A percentile compares a stretch with the other conserved stretches of the same genome.
phyloP scores from a whole-genome alignment of 2,329 filamentous ascomycete genomes.

The Fusarium brevicatenulatum region DNA sequence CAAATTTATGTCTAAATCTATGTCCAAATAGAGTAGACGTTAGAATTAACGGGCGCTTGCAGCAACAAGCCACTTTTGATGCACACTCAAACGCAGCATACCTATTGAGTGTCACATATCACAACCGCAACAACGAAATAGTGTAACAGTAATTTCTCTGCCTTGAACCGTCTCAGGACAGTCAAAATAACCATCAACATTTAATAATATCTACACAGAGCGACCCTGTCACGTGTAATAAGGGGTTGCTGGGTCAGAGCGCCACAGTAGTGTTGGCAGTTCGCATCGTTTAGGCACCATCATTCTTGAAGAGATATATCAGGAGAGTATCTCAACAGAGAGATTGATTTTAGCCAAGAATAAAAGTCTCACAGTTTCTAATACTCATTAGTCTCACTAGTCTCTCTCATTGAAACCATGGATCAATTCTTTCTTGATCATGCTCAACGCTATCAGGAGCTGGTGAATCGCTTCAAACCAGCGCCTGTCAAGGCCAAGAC shows the following conservation, averaged over 20 bases:
- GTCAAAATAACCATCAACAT: too few relatives aligned
- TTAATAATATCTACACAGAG: background rate
- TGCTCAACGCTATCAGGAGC: conserved; percentile 41
- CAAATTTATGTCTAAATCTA: background rate
- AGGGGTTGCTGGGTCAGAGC: conserved; percentile 31
- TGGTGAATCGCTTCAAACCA: conserved; percentile 46
- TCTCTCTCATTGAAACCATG: conserved; percentile 31
- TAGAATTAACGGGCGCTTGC: background rate
- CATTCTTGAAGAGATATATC: conserved; percentile 8
- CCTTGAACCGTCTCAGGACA: background rate
- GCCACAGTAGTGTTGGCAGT: conserved; percentile 3
- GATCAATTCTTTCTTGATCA: conserved; percentile 49
- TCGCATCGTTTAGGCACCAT: conserved; percentile 30
- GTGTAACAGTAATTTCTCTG: conserved; percentile 1
- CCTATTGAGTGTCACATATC: background rate
- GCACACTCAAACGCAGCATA: background rate
- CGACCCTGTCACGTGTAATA: background rate
- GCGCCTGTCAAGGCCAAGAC: conserved; percentile 5
- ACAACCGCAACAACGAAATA: background rate
- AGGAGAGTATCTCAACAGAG: background rate
- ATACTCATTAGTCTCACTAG: rapidly evolving
- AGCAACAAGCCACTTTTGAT: too few relatives aligned
- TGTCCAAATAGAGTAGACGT: background rate
- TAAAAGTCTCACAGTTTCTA: background rate
- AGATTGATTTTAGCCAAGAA: background rate